Percentiles rank a stretch among this genome's conserved stretches.
phyloP scores from a whole-genome alignment of 495 filamentous ascomycete genomes.

The Hypoxylon lienhwacheense region DNA sequence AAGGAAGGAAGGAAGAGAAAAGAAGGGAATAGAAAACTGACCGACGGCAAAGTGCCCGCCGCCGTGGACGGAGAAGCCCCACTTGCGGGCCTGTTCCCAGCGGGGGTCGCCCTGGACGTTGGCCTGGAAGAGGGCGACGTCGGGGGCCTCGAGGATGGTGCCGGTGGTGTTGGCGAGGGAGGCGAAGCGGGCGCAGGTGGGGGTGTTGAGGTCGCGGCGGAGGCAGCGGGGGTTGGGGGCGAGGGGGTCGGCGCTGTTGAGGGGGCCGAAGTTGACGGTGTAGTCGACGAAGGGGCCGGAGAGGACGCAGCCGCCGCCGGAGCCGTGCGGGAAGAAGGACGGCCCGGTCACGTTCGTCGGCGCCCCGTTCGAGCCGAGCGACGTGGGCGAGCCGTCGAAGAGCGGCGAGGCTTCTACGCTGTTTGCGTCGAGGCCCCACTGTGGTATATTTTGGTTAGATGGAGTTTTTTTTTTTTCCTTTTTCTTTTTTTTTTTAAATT shows the following conservation, averaged over 20 bases:
- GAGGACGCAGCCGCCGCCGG: slow-evolving; percentile 43
- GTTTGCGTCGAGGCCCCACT: slow-evolving; percentile 45
- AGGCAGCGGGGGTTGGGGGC: slow-evolving; percentile 48
- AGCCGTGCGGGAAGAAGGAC: slow-evolving; percentile 29
- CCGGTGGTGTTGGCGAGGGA: slow-evolving; percentile 48
- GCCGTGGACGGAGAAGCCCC: slow-evolving; percentile 43
- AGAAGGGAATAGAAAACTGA: neutral
- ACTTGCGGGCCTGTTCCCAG: slow-evolving; percentile 29
- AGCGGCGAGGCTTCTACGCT: slow-evolving; percentile 39
- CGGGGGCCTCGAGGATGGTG: slow-evolving; percentile 38
- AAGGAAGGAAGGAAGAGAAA: no score
- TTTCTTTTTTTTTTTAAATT: no score
- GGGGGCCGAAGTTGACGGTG: slow-evolving; percentile 47
- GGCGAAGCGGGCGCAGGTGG: slow-evolving; percentile 39
- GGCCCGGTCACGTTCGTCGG: slow-evolving; percentile 18
- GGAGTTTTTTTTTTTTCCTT: no score
- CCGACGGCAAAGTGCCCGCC: slow-evolving; percentile 45
- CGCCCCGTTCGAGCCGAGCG: slow-evolving; percentile 38
- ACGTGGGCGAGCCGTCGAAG: slow-evolving; percentile 41
- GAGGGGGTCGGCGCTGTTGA: slow-evolving; percentile 34
- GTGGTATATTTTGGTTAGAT: no score
- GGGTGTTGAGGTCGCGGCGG: slow-evolving; percentile 45
- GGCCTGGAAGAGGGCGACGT: slow-evolving; percentile 44
- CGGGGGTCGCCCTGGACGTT: slow-evolving; percentile 43
- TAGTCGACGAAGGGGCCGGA: slow-evolving; percentile 40